phyloP scores from a whole-genome alignment of 106 monocot species.

The Dendrobium chrysotoxum region DNA sequence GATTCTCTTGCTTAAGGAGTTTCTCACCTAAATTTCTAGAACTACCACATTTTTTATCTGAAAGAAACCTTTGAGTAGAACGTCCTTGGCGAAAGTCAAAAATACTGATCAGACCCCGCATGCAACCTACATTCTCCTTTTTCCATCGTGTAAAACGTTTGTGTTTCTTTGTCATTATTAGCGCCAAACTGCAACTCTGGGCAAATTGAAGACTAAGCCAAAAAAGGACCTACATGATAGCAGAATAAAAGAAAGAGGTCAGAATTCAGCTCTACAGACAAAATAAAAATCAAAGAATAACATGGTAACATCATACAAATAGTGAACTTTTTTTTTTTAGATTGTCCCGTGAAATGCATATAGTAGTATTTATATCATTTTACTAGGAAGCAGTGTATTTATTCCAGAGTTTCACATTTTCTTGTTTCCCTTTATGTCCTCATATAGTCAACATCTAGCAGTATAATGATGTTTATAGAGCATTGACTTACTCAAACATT shows the following conservation, averaged over 20 bases:
- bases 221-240: neutral
- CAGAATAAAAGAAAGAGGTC: neutral
- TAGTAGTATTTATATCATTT: neutral
- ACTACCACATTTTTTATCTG: conserved; percentile 43
- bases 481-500: neutral
- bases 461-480: neutral
- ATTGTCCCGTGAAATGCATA: neutral
- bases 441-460: neutral
- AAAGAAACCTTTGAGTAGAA: conserved; percentile 41
- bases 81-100: conserved; percentile 61
- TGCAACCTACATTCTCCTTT: conserved; percentile 53
- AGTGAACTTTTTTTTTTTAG: neutral
- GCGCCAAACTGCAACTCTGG: neutral
- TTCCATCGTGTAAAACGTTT: conserved; percentile 9
- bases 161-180: conserved; percentile 45
- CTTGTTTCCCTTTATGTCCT: too few species aligned
- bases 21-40: conserved; percentile 27
- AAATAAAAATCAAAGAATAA: neutral
- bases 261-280: neutral
- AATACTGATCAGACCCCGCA: conserved; percentile 60
- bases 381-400: neutral
- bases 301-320: neutral
- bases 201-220: neutral
- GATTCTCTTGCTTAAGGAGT: neutral
- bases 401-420: neutral